These are phyloP conservation scores for Pleurotus pulmonarius DNA, from an alignment of 768 basidiomycete species.

Conservation along the genomic window DNA sequence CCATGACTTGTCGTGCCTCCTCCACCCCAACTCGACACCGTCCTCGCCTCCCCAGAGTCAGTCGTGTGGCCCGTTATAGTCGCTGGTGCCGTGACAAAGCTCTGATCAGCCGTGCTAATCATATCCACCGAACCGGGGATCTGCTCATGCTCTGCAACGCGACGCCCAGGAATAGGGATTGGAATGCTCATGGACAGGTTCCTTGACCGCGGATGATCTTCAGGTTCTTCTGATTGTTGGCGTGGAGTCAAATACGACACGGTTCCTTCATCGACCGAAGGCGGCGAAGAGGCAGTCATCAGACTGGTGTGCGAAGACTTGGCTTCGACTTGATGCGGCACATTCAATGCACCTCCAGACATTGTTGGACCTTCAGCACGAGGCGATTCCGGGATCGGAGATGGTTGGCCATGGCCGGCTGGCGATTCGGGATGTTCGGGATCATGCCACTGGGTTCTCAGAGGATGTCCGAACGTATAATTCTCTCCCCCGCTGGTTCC, in stretches of 20 bases:
- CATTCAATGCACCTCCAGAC: not conserved
- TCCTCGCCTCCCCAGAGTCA: constrained; percentile 41
- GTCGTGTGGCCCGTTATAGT: constrained; percentile 52
- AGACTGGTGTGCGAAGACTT: constrained; percentile 4
- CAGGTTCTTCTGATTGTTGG: constrained; percentile 5
- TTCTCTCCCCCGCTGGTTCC: constrained; percentile 34
- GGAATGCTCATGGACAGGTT: constrained; percentile 13
- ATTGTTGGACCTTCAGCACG: not conserved
- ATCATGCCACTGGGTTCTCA: constrained; percentile 35
- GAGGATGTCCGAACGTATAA: constrained; percentile 69
- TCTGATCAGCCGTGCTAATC: constrained; percentile 66
- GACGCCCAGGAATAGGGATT: constrained; percentile 19
- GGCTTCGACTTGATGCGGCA: constrained; percentile 5
- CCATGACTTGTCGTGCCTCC: constrained; percentile 6
- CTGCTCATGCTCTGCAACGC: constrained; percentile 9
- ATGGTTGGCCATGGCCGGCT: constrained; percentile 16
- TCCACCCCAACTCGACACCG: constrained; percentile 46
- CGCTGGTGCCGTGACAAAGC: constrained; percentile 64
- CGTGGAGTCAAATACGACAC: constrained; percentile 9
- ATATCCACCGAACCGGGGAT: constrained; percentile 32
- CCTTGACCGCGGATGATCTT: constrained; percentile 6
- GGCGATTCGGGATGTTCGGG: constrained; percentile 15
- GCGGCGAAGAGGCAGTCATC: not conserved
- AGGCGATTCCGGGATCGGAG: constrained; percentile 9
- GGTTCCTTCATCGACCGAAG: constrained; percentile 11